phyloP scores from a whole-genome alignment of 805 yeast species.

The Saturnispora silvae region DNA sequence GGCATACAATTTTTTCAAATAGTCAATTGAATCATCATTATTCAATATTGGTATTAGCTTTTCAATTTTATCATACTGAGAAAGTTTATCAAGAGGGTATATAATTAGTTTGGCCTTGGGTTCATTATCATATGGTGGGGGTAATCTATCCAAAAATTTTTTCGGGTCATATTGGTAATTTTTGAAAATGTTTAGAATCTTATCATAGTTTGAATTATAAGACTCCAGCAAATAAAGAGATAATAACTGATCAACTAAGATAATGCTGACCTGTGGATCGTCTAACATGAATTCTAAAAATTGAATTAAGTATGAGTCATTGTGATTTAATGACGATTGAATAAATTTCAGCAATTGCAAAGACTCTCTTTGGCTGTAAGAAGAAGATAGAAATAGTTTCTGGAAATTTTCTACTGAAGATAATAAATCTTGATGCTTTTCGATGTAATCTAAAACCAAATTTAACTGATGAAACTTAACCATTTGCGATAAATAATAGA shows the following conservation, averaged over 20 bases:
- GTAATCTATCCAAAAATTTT: constrained; percentile 20
- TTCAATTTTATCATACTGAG: constrained; percentile 53
- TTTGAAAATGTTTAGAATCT: constrained; percentile 28
- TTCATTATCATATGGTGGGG: constrained; percentile 8
- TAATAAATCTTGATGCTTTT: constrained; percentile 47
- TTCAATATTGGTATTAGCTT: too few species aligned
- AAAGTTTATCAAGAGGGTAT: constrained; percentile 45
- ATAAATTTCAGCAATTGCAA: constrained; percentile 42
- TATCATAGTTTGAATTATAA: constrained; percentile 18
- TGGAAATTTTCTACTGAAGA: constrained; percentile 29
- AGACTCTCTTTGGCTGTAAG: constrained; percentile 27
- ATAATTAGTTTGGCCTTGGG: constrained; percentile 36
- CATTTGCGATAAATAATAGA: constrained; percentile 42
- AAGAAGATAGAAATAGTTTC: constrained; percentile 50
- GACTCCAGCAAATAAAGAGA: constrained; percentile 34
- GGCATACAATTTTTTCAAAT: constrained; percentile 47
- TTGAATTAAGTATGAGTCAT: constrained; percentile 23
- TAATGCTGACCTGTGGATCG: constrained; percentile 28
- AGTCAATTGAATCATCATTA: too few species aligned
- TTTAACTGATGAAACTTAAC: constrained; percentile 24
- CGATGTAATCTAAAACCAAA: constrained; percentile 46
- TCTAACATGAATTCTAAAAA: constrained; percentile 46
- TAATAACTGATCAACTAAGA: constrained; percentile 33
- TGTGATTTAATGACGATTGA: constrained; percentile 11
- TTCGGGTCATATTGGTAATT: constrained; percentile 30